These are phyloP conservation scores for Trypanosoma mega DNA, from an alignment of 208 protist species.

Conservation along the genomic window DNA sequence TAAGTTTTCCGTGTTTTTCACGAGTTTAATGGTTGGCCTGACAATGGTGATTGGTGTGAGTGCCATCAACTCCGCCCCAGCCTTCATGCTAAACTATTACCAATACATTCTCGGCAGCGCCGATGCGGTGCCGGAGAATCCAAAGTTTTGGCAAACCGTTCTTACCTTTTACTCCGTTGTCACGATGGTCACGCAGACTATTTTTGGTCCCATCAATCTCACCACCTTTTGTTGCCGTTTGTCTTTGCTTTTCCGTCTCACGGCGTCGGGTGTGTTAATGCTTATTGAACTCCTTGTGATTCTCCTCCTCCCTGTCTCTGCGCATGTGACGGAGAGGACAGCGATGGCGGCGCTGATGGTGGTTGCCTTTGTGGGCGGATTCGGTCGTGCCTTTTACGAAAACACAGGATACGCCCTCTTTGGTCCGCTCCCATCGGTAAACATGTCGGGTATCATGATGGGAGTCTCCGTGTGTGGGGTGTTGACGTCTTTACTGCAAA, in stretches of 20 bases:
- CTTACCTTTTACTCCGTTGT: conserved; percentile 81
- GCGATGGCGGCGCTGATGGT: conserved; percentile 76
- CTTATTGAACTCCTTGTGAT: conserved; percentile 52
- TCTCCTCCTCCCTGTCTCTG: conserved; percentile 15
- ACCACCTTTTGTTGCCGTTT: conserved; percentile 76
- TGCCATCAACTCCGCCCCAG: conserved; percentile 78
- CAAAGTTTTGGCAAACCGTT: conserved; percentile 65
- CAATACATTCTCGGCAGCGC: conserved; percentile 55
- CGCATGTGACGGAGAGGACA: conserved; percentile 29
- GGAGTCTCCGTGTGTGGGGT: conserved; percentile 64
- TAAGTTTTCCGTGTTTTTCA: conserved; percentile 41
- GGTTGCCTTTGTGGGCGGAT: conserved; percentile 58
- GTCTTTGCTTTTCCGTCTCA: conserved; percentile 59
- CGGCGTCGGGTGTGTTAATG: conserved; percentile 48
- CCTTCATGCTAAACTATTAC: conserved; percentile 87
- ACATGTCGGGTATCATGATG: conserved; percentile 68
- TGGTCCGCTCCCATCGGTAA: conserved; percentile 52
- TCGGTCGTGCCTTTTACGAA: conserved; percentile 79
- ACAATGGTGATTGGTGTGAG: conserved; percentile 91
- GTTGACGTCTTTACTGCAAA: conserved; percentile 68
- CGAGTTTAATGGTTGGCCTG: conserved; percentile 73
- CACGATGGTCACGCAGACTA: conserved; percentile 69
- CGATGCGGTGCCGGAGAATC: conserved; percentile 28
- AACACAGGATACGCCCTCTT: conserved; percentile 90
- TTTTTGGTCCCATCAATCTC: conserved; percentile 69